Evolutionary conservation across 177 flowering plant genomes (phyloP), one percentile per base, ranked within the genome.

Genomic region (Vitis hybrid): DNA sequence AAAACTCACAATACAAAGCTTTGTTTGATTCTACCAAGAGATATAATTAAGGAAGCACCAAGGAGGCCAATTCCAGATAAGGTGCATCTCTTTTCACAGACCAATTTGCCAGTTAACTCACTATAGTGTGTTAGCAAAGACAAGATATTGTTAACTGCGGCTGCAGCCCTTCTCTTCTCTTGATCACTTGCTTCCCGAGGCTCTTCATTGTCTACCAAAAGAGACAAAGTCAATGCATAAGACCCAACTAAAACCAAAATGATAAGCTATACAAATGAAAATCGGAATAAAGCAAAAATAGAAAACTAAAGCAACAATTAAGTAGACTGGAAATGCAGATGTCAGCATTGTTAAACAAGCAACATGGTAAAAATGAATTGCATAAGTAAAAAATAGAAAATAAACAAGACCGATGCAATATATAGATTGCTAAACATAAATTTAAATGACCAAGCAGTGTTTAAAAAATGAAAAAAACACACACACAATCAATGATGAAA

Each of bases 1-100:
- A 83, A 50, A 91, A 94, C 98, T 92, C 97, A 92, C 98, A 94
- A 86, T 90, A 94, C 95, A 91, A 94, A 94, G 91, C 98, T 94
- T 80, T 94, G 97, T 91, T 92, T 90, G 91, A 94, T 92, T 94
- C 97, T 92, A 94, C 93, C 88, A 80, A 94, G 95, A 83, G 97
- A 87, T 79, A 85, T 85, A 82, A 52, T 83, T 76, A 91, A 73
- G 74, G 95, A 83, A 70, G 97, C 80, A 71, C 74, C 72, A 72
- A 92, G 83, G 66, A 72, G 82, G 69, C 83, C 75, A 49, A 55
- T 74, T 66, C 80, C 82, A 24, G 80, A 35, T 17, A 78, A 60
- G 81, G 75, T 61, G 77, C 85, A 77, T 86, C 96, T 83, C 76
- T 83, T 87, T 51, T 80, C 83, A 71, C 89, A 82, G 27, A 88